Conservation (phyloP, 345 rosid genomes). For the Luvunga scandens region DNA sequence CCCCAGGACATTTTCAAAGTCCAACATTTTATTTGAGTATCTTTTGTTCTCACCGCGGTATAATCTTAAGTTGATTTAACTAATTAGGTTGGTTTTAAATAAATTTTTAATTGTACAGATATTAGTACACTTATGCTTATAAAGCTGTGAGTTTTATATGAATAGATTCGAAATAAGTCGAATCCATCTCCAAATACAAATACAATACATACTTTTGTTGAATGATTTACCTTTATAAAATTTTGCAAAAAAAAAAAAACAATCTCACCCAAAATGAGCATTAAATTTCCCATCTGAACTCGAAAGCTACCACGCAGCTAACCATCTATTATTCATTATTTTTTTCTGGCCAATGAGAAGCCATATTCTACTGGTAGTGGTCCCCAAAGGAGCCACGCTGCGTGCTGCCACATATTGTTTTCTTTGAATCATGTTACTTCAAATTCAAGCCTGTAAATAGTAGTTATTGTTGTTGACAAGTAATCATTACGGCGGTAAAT, state of each 20-base stretch:
- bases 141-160: too few species aligned
- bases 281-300: not conserved
- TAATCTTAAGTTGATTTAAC: too few species aligned
- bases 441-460: not conserved
- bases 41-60: not conserved
- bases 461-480: not conserved
- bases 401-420: not conserved
- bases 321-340: not conserved
- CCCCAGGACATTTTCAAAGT: not conserved
- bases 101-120: too few species aligned
- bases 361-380: not conserved
- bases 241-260: not conserved
- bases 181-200: too few species aligned
- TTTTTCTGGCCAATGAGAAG: not conserved
- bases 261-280: not conserved
- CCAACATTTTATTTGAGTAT: not conserved
- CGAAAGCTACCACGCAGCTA: conserved; percentile 4
- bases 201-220: too few species aligned
- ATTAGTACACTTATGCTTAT: too few species aligned
- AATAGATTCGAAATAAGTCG: too few species aligned
- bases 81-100: too few species aligned
- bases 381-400: not conserved
- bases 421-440: not conserved
- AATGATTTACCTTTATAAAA: too few species aligned
- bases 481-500: not conserved